Conservation (phyloP, 345 rosid species). For the Raphanus raphanistrum region DNA sequence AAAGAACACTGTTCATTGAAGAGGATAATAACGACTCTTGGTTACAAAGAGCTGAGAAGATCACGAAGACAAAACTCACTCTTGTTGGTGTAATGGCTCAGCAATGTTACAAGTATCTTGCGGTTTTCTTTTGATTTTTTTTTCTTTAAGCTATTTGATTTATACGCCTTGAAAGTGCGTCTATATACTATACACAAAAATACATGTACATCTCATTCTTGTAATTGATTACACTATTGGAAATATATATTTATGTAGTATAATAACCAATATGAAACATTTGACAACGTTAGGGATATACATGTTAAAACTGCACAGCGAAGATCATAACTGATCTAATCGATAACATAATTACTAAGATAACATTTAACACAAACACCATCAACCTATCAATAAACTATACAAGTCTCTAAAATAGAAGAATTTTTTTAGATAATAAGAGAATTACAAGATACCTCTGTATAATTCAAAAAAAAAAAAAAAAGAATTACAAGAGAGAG, state of each 20-base stretch:
- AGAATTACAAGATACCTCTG: background rate
- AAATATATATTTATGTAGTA: background rate
- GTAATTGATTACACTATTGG: background rate
- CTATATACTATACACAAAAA: background rate
- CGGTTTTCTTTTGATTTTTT: conserved; percentile 19
- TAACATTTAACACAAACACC: background rate
- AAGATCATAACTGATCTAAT: background rate
- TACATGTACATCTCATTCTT: conserved; percentile 9
- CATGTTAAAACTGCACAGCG: background rate
- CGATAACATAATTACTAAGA: background rate
- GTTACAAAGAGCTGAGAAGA: conserved; percentile 34
- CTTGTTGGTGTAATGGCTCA: conserved; percentile 27
- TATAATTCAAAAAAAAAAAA: no score
- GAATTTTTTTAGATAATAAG: background rate
- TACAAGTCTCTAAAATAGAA: background rate
- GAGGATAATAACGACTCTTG: conserved; percentile 32
- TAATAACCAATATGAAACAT: background rate
- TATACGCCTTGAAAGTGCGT: conserved; percentile 16
- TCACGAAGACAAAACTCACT: conserved; percentile 32
- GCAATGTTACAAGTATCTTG: conserved; percentile 31
- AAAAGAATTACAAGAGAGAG: background rate
- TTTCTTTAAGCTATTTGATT: background rate
- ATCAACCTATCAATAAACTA: background rate
- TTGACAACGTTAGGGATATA: no score
- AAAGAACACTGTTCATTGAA: conserved; percentile 33